A percentile compares a stretch with the other conserved stretches of the same genome.
These are phyloP conservation scores for Maudiozyma turicensis DNA, from an alignment of 805 yeast genomes.

Conservation along the genomic window DNA sequence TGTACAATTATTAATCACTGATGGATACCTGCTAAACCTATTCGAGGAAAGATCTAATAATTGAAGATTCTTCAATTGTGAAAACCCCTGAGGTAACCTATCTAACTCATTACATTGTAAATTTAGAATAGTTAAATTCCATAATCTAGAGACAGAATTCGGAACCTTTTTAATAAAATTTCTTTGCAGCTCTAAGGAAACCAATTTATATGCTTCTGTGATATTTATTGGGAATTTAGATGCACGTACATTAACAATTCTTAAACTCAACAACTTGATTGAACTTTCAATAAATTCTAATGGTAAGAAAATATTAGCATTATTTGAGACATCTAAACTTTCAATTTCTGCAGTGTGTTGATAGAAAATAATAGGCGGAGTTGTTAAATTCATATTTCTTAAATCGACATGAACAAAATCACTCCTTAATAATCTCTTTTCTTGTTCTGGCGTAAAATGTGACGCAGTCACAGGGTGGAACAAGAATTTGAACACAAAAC, in stretches of 20 bases:
- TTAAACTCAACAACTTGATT: conserved; percentile 54
- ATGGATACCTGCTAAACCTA: conserved; percentile 52
- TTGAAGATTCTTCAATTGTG: conserved; percentile 43
- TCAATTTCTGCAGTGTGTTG: conserved; percentile 75
- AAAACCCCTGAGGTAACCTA: conserved; percentile 51
- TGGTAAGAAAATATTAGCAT: conserved; percentile 79
- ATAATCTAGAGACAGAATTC: conserved; percentile 41
- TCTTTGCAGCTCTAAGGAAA: conserved; percentile 63
- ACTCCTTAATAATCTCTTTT: conserved; percentile 42
- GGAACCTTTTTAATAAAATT: conserved; percentile 65
- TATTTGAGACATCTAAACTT: conserved; percentile 71
- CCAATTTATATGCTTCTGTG: conserved; percentile 56
- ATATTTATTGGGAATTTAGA: conserved; percentile 67
- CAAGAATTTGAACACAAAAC: conserved; percentile 72
- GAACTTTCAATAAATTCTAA: conserved; percentile 78
- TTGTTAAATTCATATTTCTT: conserved; percentile 63
- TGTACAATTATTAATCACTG: conserved; percentile 48
- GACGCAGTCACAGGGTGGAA: conserved; percentile 55
- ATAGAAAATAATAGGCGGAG: conserved; percentile 75
- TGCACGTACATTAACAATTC: conserved; percentile 64
- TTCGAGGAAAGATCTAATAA: conserved; percentile 75
- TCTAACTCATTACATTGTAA: conserved; percentile 69
- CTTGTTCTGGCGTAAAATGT: conserved; percentile 58
- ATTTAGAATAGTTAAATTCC: conserved; percentile 47
- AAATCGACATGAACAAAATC: conserved; percentile 69